A percentile compares a stretch with the other conserved stretches of the same genome.
phyloP scores from a whole-genome alignment of 257 asterid genomes.

The Forsythia viridissima region DNA sequence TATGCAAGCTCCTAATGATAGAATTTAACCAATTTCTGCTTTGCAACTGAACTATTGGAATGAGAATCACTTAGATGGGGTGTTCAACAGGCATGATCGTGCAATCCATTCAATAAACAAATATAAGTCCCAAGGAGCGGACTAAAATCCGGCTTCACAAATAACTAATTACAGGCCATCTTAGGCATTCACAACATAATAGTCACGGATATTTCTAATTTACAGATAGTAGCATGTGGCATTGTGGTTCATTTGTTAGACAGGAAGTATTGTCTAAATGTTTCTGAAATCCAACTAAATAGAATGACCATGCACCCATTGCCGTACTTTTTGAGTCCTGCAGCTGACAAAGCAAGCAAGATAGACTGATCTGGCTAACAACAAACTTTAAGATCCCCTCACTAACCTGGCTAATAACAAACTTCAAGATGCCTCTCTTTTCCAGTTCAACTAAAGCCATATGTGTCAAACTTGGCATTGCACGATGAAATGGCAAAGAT shows the following conservation, averaged over 20 bases:
- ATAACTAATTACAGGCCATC: neutral
- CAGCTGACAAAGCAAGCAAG: neutral
- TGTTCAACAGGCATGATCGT: neutral
- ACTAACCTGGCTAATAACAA: conserved; percentile 85
- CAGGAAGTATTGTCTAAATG: neutral
- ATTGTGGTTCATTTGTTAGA: neutral
- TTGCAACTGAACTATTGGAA: conserved; percentile 1
- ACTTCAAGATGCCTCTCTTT: conserved; percentile 85
- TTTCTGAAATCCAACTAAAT: neutral
- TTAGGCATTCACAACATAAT: neutral
- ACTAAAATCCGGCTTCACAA: neutral
- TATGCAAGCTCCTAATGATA: neutral
- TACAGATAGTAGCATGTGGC: neutral
- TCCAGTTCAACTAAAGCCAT: conserved; percentile 94
- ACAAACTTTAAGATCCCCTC: neutral
- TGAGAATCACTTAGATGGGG: neutral
- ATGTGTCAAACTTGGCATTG: conserved; percentile 88
- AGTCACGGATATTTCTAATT: neutral
- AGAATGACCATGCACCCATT: neutral
- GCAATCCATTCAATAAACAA: neutral
- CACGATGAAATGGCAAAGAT: conserved; percentile 93
- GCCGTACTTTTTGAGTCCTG: neutral
- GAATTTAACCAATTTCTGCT: conserved; percentile 4
- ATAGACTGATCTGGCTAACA: neutral
- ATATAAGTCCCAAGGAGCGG: neutral